These are phyloP conservation scores for Diospyros kaki DNA, from an alignment of 148 eudicot genomes.

Conservation along the genomic window DNA sequence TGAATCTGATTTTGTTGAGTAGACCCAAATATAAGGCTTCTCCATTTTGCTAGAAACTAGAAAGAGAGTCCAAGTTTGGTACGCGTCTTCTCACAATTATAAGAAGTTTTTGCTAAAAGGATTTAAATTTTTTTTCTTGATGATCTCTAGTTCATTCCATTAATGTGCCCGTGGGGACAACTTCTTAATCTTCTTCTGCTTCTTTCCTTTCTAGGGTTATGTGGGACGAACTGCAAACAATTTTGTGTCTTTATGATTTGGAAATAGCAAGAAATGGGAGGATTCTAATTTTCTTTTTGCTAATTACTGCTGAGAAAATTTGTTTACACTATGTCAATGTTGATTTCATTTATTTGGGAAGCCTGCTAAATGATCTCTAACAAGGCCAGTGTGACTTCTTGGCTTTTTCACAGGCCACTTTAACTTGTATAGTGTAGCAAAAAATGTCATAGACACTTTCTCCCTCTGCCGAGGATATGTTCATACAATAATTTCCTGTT, in stretches of 20 bases:
- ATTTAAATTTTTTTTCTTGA: no score
- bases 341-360: not conserved
- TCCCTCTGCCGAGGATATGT: not conserved
- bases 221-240: no score
- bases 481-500: not conserved
- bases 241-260: no score
- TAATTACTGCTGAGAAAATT: not conserved
- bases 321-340: not conserved
- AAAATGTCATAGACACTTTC: not conserved
- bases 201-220: no score
- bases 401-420: not conserved
- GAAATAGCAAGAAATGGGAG: no score
- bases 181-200: no score
- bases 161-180: no score
- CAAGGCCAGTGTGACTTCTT: not conserved
- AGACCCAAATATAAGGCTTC: not conserved
- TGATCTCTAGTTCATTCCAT: no score
- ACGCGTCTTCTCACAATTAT: no score
- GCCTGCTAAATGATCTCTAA: not conserved
- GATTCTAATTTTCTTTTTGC: no score
- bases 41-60: not conserved
- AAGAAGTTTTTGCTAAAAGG: no score
- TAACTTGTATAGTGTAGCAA: not conserved
- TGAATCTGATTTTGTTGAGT: not conserved
- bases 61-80: no score